Evolutionary conservation across 768 basidiomycete species (phyloP).

Genomic region (Saitozyma sp.): DNA sequence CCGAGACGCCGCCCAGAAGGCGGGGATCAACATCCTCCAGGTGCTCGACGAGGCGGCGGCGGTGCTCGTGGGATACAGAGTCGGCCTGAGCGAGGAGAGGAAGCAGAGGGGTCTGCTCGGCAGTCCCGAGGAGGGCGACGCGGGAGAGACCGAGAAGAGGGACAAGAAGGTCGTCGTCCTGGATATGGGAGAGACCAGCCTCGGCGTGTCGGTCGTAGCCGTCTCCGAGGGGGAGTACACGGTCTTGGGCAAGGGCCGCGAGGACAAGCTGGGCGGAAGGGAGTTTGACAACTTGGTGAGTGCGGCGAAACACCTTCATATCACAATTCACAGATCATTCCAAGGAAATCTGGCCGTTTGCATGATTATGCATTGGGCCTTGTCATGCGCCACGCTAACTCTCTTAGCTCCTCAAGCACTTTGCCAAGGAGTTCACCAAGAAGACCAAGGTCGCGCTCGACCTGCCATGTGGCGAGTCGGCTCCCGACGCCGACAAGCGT

Average conservation of each 20-base stretch:
- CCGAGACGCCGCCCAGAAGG: slow-evolving; percentile 70
- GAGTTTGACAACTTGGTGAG: slow-evolving; percentile 54
- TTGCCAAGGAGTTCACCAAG: slow-evolving; percentile 94
- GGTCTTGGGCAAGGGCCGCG: slow-evolving; percentile 49
- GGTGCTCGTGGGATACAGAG: slow-evolving; percentile 58
- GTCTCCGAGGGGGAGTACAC: slow-evolving; percentile 53
- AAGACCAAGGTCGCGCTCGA: slow-evolving; percentile 78
- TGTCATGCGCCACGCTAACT: not conserved
- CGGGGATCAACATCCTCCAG: slow-evolving; percentile 80
- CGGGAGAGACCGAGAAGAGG: slow-evolving; percentile 50
- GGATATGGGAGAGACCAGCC: slow-evolving; percentile 54
- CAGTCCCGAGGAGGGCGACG: slow-evolving; percentile 49
- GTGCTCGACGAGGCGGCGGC: slow-evolving; percentile 85
- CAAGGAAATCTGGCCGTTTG: no score
- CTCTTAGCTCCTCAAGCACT: slow-evolving; percentile 75
- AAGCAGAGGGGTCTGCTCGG: slow-evolving; percentile 49
- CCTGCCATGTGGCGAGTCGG: slow-evolving; percentile 61
- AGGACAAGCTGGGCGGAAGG: slow-evolving; percentile 52
- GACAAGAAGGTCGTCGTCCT: slow-evolving; percentile 53
- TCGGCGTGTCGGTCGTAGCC: slow-evolving; percentile 48
- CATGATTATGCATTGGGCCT: no score
- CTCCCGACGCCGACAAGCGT: slow-evolving; percentile 66
- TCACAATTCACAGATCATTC: no score
- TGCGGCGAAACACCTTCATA: not conserved
- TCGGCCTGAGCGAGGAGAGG: slow-evolving; percentile 48